Conservation (phyloP, 805 yeast species). For the Ogataea ganodermae region DNA sequence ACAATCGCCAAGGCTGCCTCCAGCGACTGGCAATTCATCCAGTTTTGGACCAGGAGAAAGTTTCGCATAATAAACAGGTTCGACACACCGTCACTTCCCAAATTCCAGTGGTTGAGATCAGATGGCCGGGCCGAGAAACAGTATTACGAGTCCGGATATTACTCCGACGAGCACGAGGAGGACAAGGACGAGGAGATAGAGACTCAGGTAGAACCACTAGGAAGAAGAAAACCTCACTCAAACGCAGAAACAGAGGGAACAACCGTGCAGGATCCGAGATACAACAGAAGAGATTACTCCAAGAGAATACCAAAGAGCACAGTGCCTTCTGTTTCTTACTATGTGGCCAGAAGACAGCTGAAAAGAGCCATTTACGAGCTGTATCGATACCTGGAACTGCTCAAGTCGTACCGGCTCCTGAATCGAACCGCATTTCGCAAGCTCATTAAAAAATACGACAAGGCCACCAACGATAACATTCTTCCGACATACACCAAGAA, state of each 20-base stretch:
- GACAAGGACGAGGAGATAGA: background rate
- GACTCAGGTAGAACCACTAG: background rate
- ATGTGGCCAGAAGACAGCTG: slow-evolving; percentile 65
- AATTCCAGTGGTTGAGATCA: slow-evolving; percentile 35
- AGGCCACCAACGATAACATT: slow-evolving; percentile 51
- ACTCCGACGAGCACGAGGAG: slow-evolving; percentile 21
- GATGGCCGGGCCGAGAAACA: slow-evolving; percentile 36
- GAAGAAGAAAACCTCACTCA: background rate
- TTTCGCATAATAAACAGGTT: slow-evolving; percentile 36
- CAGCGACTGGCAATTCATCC: slow-evolving; percentile 20
- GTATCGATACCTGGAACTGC: slow-evolving; percentile 69
- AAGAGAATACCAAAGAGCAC: slow-evolving; percentile 24
- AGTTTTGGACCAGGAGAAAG: slow-evolving; percentile 28
- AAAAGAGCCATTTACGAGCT: slow-evolving; percentile 70
- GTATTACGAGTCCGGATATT: slow-evolving; percentile 37
- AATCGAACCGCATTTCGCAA: slow-evolving; percentile 90
- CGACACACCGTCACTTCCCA: slow-evolving; percentile 46
- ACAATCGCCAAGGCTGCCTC: slow-evolving; percentile 15
- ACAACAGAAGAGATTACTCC: slow-evolving; percentile 52
- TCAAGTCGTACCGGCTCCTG: slow-evolving; percentile 68
- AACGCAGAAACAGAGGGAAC: slow-evolving; percentile 1
- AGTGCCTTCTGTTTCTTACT: slow-evolving; percentile 48
- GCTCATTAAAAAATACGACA: slow-evolving; percentile 88
- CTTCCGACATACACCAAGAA: slow-evolving; percentile 55
- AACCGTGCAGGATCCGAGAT: slow-evolving; percentile 28